Evolutionary conservation across 805 yeast genomes (phyloP), one percentile per base, ranked within the genome.

Genomic region (Wickerhamiella dianesei): DNA sequence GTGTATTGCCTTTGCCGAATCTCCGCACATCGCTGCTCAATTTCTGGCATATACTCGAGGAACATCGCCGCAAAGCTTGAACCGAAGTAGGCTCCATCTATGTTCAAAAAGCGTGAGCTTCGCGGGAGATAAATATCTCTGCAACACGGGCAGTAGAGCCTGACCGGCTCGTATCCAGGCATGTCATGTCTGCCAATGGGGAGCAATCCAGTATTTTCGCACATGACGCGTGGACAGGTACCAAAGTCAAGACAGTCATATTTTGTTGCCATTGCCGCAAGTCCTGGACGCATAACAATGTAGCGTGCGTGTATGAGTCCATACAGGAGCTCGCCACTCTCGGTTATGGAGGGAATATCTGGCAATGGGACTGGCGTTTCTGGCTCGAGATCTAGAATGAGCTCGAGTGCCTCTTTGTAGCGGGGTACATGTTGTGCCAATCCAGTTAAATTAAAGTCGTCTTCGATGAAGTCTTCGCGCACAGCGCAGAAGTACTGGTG

Each of bases 31-130:
- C 82, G 86, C 56, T 76, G 76, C 59, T 82, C 94, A 44, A 87
- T 76, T 53, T 86, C 96, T n/a, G 92, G 86, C 66, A 81, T 87
- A 74, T 84, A 82, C 60, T 87, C 83, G 50, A 92, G 76, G 57
- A 92, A 82, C 55, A 92, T 73, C 2, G 96, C 96, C 1, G 96
- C 92, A 67, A 92, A 92, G 35, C 94, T 80, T 0, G 97, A 86
- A 3, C 98, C 97, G 68, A 94, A 92, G 59, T 82, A 92, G 1
- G 97, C 96, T 3, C 98, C 98, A 64, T 92, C 98, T 40, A 92
- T 76, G 59, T 85, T 84, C 48, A 83, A 68, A 64, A 84, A 88
- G 51, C 95, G 72, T n/a, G 88, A 78, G 47, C 87, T 80, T 47
- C 81, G 77, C 1, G 97, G 97, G 44, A 86, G 66, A 64, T 92